Evolutionary conservation across 1,139 yeast genomes (phyloP), one percentile per base, ranked within the genome.

Genomic region (Debaryomyces psychrophilus): DNA sequence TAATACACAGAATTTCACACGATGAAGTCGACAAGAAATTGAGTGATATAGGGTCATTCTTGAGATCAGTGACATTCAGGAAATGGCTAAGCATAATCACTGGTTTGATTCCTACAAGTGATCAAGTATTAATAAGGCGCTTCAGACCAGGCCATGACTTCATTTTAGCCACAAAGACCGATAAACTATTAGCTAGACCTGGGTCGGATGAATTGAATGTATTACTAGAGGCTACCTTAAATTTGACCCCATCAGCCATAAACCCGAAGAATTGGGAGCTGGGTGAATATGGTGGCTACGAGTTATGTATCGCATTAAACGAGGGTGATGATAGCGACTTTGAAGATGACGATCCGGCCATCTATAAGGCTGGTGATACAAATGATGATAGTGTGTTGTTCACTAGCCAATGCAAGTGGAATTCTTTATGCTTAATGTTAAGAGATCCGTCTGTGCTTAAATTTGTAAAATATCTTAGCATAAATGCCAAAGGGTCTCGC

Each of bases 141-240:
- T 95, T 95, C 69, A 80, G 99, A 56, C 99, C 97, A 0, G 99
- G 98, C 1, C 83, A 82, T 33, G 99, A 95, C 65, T 95, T 89
- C 64, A 92, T 93, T 3, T 73, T 95, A 43, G 99, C 99, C 1
- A 89, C 98, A 0, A 79, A 88, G 8, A 73, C 85, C 4, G 85
- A 81, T 37, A 70, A 74, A 37, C 67, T 75, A 17, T 49, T 72
- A 29, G 76, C 77, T 2, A 54, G 76, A 7, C 70, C 65, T 8
- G 64, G 66, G 26, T 44, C 54, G 2, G 61, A 59, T 7, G 76
- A 79, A 37, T 58, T 82, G 46, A 85, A 85, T 48, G 80, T 76
- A 1, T 60, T 81, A 14, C 61, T 82, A 33, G 86, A 82, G 53
- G 95, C 92, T 3, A 87, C 96, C 0, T 65, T 90, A 46, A 81